Conservation (phyloP, 352 stramenopile species). For the Phytophthora colocasiae region DNA sequence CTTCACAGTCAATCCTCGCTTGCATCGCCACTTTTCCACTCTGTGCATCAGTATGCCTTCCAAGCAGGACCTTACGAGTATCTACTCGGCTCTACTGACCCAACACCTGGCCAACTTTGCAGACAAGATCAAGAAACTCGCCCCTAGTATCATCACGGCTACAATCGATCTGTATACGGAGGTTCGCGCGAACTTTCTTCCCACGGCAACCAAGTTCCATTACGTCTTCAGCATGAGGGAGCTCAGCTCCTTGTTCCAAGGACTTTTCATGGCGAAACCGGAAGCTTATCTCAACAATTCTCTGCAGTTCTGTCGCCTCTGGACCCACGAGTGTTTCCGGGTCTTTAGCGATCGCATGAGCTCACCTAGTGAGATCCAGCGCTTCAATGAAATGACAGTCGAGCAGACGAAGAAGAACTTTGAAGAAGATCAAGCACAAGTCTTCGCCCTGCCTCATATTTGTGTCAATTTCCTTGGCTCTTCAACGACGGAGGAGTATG, state of each 20-base stretch:
- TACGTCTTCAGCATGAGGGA: slow-evolving; percentile 95
- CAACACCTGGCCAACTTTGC: slow-evolving; percentile 79
- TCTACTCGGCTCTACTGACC: slow-evolving; percentile 73
- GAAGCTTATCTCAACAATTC: slow-evolving; percentile 69
- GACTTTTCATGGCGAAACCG: slow-evolving; percentile 71
- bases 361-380: slow-evolving; percentile 68
- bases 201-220: slow-evolving; percentile 93
- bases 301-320: slow-evolving; percentile 81
- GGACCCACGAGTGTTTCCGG: slow-evolving; percentile 92
- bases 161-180: slow-evolving; percentile 86
- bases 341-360: slow-evolving; percentile 94
- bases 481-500: slow-evolving; percentile 11
- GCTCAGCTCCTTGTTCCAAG: slow-evolving; percentile 88
- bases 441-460: slow-evolving; percentile 76
- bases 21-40: slow-evolving; percentile 91
- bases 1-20: slow-evolving; percentile 86
- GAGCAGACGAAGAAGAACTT: slow-evolving; percentile 90
- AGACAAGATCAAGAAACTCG: slow-evolving; percentile 82
- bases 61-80: slow-evolving; percentile 66
- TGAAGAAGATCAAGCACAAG: slow-evolving; percentile 78
- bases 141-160: slow-evolving; percentile 67
- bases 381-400: slow-evolving; percentile 84
- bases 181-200: slow-evolving; percentile 82
- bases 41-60: slow-evolving; percentile 76
- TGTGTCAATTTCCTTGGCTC: slow-evolving; percentile 70